Evolutionary conservation across 306 rosid species (phyloP), one percentile per base, ranked within the genome.

Genomic region (Acmispon strigosus): DNA sequence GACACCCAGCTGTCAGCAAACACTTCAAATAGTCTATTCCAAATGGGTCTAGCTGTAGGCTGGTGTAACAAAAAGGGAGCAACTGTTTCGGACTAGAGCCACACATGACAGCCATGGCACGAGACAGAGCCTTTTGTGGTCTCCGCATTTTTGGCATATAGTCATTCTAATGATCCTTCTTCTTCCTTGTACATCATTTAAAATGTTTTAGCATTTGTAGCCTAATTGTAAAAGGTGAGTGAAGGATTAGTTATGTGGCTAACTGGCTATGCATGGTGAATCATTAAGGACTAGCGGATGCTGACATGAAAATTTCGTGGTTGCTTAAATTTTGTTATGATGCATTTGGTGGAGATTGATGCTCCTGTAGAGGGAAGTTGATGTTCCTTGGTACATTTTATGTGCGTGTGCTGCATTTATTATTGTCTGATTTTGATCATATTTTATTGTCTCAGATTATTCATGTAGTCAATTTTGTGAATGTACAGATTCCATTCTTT

Each of bases 401-500:
- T 4, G 7, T 61, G 70, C 34, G 54, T 39, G 19, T 68, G 45
- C 62, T 63, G 61, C 76, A 48, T 67, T 27, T 66, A 34, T 43
- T 62, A 3, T 50, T 37, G 48, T 49, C 34, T 58, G 17, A 27
- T 53, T 62, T 72, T 62, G 75, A 50, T 70, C 4, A 19, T 41
- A 54, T 59, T 16, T 77, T 72, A 16, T 70, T 53, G 32, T 34
- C 53, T 80, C 36, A 36, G 64, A 70, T 69, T 18, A 16, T 61
- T 77, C 82, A 74, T 72, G 8, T 61, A 39, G 13, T 64, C 54
- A 49, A 49, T 81, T 75, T 52, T 77, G 53, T 70, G 80, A 59
- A 61, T 66, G 75, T 65, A 71, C 99, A 95, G 99, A 95, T 91
- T 95, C 99, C 39, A 95, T 95, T 74, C 92, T 95, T 73, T 95